These are phyloP conservation scores for Leptographium flavum DNA, from an alignment of 2,329 filamentous ascomycete species.

Conservation along the genomic window DNA sequence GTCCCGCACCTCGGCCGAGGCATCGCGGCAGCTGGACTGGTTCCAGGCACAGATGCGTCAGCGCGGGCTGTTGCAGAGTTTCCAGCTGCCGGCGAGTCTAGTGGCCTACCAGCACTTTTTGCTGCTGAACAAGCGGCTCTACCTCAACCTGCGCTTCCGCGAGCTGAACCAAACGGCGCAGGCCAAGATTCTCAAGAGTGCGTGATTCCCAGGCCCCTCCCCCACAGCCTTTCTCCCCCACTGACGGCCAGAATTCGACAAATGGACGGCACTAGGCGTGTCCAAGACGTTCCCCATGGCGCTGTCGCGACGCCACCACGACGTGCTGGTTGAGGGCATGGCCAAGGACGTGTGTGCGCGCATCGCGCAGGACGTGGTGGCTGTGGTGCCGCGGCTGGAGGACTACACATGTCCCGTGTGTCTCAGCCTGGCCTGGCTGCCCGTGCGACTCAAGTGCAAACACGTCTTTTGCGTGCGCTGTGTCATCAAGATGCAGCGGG, in stretches of 20 bases:
- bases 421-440: constrained; percentile 64
- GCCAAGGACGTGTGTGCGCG: constrained; percentile 64
- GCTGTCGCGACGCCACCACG: constrained; percentile 43
- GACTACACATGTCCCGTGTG: constrained; percentile 77
- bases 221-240: background rate
- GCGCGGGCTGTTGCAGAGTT: constrained; percentile 41
- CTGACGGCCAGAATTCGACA: constrained; percentile 59
- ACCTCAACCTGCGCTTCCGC: constrained; percentile 71
- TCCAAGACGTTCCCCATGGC: constrained; percentile 46
- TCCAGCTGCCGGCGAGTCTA: constrained; percentile 53
- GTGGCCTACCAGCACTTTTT: constrained; percentile 55
- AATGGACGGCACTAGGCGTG: constrained; percentile 61
- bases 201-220: constrained; percentile 13
- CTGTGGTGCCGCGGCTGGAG: constrained; percentile 64
- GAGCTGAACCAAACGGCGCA: constrained; percentile 71
- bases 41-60: constrained; percentile 56
- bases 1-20: constrained; percentile 48
- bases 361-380: constrained; percentile 57
- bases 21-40: constrained; percentile 52
- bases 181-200: constrained; percentile 74
- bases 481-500: constrained; percentile 64
- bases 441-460: constrained; percentile 59
- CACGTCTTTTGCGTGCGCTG: constrained; percentile 79
- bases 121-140: constrained; percentile 56
- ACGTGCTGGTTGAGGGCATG: constrained; percentile 52